phyloP scores from a whole-genome alignment of 164 flowering plant genomes.

The Pachysandra terminalis region DNA sequence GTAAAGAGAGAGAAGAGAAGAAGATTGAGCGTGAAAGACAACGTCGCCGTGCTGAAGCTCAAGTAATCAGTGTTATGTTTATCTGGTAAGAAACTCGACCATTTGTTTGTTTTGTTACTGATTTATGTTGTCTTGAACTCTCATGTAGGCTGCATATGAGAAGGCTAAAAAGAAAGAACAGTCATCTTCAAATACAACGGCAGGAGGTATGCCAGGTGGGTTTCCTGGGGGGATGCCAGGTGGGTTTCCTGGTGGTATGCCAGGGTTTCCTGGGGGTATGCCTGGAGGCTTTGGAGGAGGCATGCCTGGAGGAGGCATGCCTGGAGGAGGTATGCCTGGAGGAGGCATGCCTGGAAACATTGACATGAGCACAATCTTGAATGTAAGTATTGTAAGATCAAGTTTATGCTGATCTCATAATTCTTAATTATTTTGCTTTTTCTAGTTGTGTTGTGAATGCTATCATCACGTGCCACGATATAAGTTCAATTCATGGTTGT shows the following conservation, averaged over 20 bases:
- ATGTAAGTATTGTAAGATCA: slow-evolving; percentile 40
- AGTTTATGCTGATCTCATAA: neutral
- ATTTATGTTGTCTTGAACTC: neutral
- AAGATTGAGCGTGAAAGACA: slow-evolving; percentile 68
- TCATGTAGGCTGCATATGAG: slow-evolving; percentile 84
- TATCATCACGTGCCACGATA: neutral
- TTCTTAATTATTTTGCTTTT: neutral
- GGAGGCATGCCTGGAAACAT: slow-evolving; percentile 83
- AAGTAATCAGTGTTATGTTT: slow-evolving; percentile 35
- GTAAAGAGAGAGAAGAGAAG: slow-evolving; percentile 68
- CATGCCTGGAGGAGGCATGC: slow-evolving; percentile 25
- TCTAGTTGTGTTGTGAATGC: neutral
- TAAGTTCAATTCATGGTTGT: neutral
- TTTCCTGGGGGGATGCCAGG: slow-evolving; percentile 74
- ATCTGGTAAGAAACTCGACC: neutral
- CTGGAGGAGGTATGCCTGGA: slow-evolving; percentile 58
- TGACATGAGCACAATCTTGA: slow-evolving; percentile 86
- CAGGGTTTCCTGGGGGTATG: too few relatives aligned
- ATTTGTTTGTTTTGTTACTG: neutral
- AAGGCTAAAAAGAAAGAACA: slow-evolving; percentile 85
- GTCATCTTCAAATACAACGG: slow-evolving; percentile 58
- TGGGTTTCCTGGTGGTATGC: slow-evolving; percentile 61
- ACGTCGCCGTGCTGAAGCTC: slow-evolving; percentile 83
- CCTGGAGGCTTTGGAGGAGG: too few relatives aligned
- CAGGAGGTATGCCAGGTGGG: slow-evolving; percentile 76